Base-by-base conservation (phyloP, 208 protist genomes). In the Leptomonas seymouri region DNA sequence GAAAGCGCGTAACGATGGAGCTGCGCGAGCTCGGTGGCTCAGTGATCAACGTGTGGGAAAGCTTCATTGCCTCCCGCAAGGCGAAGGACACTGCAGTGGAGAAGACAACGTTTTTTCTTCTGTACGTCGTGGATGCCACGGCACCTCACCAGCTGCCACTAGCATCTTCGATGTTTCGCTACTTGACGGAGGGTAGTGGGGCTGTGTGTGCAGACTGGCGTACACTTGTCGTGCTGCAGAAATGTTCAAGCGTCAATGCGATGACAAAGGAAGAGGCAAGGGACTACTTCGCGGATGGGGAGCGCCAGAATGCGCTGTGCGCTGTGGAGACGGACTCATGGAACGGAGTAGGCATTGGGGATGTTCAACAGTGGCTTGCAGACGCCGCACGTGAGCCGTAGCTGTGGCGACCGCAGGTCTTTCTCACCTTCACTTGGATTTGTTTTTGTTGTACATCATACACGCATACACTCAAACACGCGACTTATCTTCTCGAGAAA, bases 101-200 rank as follows among this genome's bases (percentile, higher is more conserved):
- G 48, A 21, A 28, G n/a, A 48, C 41, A 57, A 53, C 62, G 44
- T 82, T 51, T 49, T 67, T 70, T 20, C 66, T 96, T 20, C 51
- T 96, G 9, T 96, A 84, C 67, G 81, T 94, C 3, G 77, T 96
- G 15, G 87, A 94, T 51, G 86, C 81, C 12, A 61, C 80, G 15
- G 71, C 81, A 0, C 76, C 84, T n/a, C 83, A 92, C 59, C 73
- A 85, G 57, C 69, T 96, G 39, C 76, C 81, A 18, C 41, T 82
- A 18, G 75, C 81, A 5, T 71, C 72, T 36, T 67, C 69, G 23
- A 67, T 79, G 51, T 84, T 85, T 23, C 73, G 72, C 44, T 69
- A 69, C 46, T 66, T 93, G 30, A 86, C 30, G 20, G 41, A 73
- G 7, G 60, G 58, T 39, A 14, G 42, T 0, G 61, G 66, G 45